Evolutionary conservation across 257 asterid species (phyloP).

Genomic region (Solanum paucissectum): DNA sequence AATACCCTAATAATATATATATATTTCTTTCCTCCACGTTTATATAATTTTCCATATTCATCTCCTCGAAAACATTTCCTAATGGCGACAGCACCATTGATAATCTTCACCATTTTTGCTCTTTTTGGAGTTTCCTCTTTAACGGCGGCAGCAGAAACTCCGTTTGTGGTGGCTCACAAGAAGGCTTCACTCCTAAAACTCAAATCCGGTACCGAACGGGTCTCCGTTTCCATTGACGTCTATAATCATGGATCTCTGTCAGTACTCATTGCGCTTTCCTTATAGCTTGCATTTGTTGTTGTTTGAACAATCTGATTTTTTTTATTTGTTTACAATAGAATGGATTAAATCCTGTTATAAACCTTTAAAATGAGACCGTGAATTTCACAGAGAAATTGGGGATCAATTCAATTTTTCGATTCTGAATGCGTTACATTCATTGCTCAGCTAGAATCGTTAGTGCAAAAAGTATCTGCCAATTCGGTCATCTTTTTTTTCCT

Average conservation of each 20-base stretch:
- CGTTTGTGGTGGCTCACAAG: slow-evolving; percentile 48
- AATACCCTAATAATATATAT: background rate
- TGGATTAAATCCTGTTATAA: background rate
- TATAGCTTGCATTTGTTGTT: background rate
- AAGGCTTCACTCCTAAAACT: slow-evolving; percentile 25
- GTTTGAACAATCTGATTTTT: background rate
- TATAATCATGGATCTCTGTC: slow-evolving; percentile 43
- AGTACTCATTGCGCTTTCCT: background rate
- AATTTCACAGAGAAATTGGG: background rate
- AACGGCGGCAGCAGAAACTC: slow-evolving; percentile 18
- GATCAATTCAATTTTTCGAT: background rate
- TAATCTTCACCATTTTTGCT: slow-evolving; percentile 10
- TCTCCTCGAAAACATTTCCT: background rate
- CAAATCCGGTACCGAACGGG: slow-evolving; percentile 31
- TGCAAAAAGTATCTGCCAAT: background rate
- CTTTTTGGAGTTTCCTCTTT: slow-evolving; percentile 5
- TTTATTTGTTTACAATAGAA: background rate
- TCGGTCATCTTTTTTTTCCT: background rate
- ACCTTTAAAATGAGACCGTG: background rate
- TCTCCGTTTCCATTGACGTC: slow-evolving; percentile 40
- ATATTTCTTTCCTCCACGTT: background rate
- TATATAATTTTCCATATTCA: background rate
- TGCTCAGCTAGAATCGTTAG: background rate
- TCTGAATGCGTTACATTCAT: background rate
- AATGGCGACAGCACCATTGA: slow-evolving; percentile 17